These are phyloP conservation scores for Pythium pectinolyticum DNA, from an alignment of 352 stramenopile genomes.

Conservation along the genomic window DNA sequence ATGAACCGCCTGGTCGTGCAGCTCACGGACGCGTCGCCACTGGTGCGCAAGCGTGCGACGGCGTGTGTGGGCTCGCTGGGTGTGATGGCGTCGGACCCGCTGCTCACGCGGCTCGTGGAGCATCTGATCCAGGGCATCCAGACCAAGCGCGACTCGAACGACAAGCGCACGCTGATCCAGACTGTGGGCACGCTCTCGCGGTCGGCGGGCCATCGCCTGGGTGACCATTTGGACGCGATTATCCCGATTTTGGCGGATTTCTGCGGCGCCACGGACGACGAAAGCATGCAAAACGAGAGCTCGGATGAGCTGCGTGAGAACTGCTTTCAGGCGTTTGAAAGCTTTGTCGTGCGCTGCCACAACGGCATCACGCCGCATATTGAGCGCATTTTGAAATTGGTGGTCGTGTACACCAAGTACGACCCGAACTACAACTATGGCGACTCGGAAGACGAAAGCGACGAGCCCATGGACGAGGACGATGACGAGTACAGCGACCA, in stretches of 20 bases:
- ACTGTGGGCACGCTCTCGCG: slow-evolving; percentile 97
- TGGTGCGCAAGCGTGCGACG: slow-evolving; percentile 96
- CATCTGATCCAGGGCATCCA: slow-evolving; percentile 92
- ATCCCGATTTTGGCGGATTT: slow-evolving; percentile 96
- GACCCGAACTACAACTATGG: slow-evolving; percentile 99
- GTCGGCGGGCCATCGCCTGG: slow-evolving; percentile 94
- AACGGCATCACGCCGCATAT: slow-evolving; percentile 95
- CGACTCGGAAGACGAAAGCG: slow-evolving; percentile 90
- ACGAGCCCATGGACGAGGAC: slow-evolving; percentile 82
- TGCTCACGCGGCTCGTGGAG: slow-evolving; percentile 93
- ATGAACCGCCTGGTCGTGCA: slow-evolving; percentile 88
- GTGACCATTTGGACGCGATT: slow-evolving; percentile 94
- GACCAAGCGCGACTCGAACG: slow-evolving; percentile 53
- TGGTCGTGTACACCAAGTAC: slow-evolving; percentile 95
- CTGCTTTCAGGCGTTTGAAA: slow-evolving; percentile 98
- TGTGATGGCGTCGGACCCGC: slow-evolving; percentile 93
- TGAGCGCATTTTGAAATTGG: slow-evolving; percentile 87
- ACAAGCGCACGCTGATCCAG: slow-evolving; percentile 94
- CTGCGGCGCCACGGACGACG: slow-evolving; percentile 90
- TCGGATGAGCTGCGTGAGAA: slow-evolving; percentile 97
- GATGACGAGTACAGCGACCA: slow-evolving; percentile 81
- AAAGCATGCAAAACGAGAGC: slow-evolving; percentile 91
- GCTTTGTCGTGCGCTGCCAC: slow-evolving; percentile 96
- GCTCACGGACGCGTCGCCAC: slow-evolving; percentile 75
- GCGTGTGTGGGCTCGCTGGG: slow-evolving; percentile 94